Evolutionary conservation across 2,329 filamentous ascomycete species (phyloP), one percentile per base, ranked within the genome.

Genomic region (Apiospora aurea): DNA sequence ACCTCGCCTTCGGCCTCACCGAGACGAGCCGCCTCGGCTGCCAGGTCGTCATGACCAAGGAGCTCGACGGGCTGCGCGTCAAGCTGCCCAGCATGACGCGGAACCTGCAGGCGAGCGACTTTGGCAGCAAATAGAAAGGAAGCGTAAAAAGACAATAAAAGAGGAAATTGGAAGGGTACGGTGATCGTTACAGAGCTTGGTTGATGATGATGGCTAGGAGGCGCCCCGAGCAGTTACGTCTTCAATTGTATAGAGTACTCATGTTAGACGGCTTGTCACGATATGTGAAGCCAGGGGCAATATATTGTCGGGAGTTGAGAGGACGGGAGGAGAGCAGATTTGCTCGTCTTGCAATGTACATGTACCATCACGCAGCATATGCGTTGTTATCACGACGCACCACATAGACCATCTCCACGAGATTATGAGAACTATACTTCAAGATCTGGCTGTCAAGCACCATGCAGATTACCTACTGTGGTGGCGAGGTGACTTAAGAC

Each of bases 71-170:
- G 0, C 75, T 99, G 78, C 90, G 91, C 66, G 94, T 99, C 44
- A 93, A 90, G 82, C 84, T 99, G 79, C 96, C 96, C 16, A 91
- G 91, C 49, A 98, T 98, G 95, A 98, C 96, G 75, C 89, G 96
- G 81, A 99, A 99, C 80, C 79, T 99, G 83, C 96, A 99, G 84
- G 94, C 94, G 18, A 97, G 94, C 82, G 96, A 99, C 83, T 99
- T 99, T 78, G 85, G 70, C 3, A 47, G 69, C 67, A 75, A 72
- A 72, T 74, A 69, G 49, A 3, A 16, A 34, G 67, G 13, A 41
- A 11, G 8, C 6, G 10, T 8, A 64, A 3, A 3, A 14, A 24
- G 29, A 21, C 7, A 26, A 11, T 7, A 41, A 4, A n/a, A 41
- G n/a, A 41, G 21, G 18, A 4, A 34, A n/a, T 14, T 8, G 18